Evolutionary conservation across 1,284 basidiomycete species (phyloP).

Genomic region (Cryptococcus hybrid): DNA sequence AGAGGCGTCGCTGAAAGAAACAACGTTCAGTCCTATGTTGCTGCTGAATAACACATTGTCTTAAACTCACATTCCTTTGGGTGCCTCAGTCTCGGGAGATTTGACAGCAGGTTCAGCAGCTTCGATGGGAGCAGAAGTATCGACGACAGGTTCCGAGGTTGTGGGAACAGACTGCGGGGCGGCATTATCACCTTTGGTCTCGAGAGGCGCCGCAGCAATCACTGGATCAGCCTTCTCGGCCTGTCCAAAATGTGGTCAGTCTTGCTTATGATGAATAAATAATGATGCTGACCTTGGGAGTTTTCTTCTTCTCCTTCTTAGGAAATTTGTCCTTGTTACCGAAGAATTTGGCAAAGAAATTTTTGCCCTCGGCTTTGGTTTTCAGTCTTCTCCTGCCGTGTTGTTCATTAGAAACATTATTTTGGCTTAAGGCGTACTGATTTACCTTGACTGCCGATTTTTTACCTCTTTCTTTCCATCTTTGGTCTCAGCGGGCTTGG

Average conservation of each 20-base stretch:
- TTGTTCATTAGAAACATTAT: neutral
- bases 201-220: conserved; percentile 13
- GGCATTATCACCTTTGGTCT: neutral
- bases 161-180: neutral
- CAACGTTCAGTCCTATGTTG: neutral
- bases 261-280: neutral
- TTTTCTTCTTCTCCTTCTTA: conserved; percentile 45
- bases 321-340: conserved; percentile 36
- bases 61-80: conserved; percentile 26
- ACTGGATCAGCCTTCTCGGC: conserved; percentile 36
- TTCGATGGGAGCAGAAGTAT: conserved; percentile 5
- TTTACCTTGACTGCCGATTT: conserved; percentile 34
- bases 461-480: conserved; percentile 24
- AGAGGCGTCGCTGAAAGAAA: conserved; percentile 18
- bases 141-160: conserved; percentile 2
- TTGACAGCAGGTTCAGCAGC: conserved; percentile 15
- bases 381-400: conserved; percentile 28
- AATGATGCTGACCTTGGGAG: conserved; percentile 33
- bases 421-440: neutral
- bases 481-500: conserved; percentile 16
- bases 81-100: conserved; percentile 19
- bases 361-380: conserved; percentile 39
- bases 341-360: conserved; percentile 41
- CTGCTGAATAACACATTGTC: neutral
- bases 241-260: conserved; percentile 14